These are phyloP conservation scores for Colletotrichum aenigma DNA, from an alignment of 2,329 filamentous ascomycete species.

Conservation along the genomic window DNA sequence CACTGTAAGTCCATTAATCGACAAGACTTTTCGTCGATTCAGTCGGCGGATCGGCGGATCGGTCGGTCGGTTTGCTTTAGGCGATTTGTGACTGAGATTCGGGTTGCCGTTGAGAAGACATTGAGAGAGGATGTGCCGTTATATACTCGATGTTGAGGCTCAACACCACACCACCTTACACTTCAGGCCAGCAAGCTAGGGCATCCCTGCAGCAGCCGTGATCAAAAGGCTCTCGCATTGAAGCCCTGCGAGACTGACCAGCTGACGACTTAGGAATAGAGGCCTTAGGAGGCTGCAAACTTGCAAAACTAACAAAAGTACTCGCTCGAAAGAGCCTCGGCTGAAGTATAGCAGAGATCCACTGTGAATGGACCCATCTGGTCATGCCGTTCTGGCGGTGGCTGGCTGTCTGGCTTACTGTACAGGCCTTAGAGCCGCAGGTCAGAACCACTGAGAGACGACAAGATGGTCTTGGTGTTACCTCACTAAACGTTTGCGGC, in stretches of 20 bases:
- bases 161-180: neutral
- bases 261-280: neutral
- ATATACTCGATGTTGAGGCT: neutral
- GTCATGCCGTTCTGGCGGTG: neutral
- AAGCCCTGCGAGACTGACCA: neutral
- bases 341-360: neutral
- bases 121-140: neutral
- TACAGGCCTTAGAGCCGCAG: neutral
- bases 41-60: neutral
- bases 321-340: neutral
- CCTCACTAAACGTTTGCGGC: neutral
- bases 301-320: neutral
- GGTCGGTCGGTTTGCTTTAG: neutral
- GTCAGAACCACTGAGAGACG: neutral
- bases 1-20: neutral
- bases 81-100: neutral
- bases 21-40: neutral
- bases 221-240: neutral
- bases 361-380: neutral
- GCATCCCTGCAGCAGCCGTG: neutral
- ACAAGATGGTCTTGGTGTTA: neutral
- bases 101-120: neutral
- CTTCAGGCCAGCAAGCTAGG: neutral
- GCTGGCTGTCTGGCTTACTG: neutral
- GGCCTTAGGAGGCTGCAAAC: neutral